A percentile compares a stretch with the other conserved stretches of the same genome.
Conservation (phyloP, 495 filamentous ascomycete genomes). For the Bryoglossum gracile region DNA sequence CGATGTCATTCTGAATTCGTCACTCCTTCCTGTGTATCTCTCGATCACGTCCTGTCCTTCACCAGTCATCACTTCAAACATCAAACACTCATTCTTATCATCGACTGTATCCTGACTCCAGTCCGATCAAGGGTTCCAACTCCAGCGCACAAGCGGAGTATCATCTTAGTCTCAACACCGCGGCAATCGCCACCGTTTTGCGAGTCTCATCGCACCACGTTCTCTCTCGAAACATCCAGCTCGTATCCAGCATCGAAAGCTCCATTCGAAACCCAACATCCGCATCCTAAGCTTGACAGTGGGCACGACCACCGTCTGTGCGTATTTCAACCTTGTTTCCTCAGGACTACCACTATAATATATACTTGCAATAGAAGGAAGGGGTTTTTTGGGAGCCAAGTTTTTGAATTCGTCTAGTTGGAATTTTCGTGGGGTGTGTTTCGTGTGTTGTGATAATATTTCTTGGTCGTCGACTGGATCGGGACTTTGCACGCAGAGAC, state of each 20-base stretch:
- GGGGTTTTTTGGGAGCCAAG: background rate
- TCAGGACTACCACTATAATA: background rate
- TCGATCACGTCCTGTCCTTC: background rate
- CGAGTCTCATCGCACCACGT: background rate
- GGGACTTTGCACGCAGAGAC: background rate
- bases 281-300: background rate
- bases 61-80: background rate
- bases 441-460: background rate
- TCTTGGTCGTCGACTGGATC: slow-evolving; percentile 7
- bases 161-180: no score
- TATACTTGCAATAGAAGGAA: background rate
- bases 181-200: background rate
- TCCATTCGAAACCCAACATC: slow-evolving; percentile 2
- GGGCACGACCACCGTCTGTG: slow-evolving; percentile 7
- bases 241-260: slow-evolving; percentile 3
- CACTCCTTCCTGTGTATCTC: background rate
- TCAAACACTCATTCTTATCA: background rate
- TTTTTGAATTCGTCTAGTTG: background rate
- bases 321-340: background rate
- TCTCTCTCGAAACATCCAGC: slow-evolving; percentile 7
- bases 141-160: no score
- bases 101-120: background rate
- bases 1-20: no score
- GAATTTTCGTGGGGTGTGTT: background rate
- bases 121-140: no score